Conservation (phyloP, 1,284 basidiomycete species). For the Pseudozyma sp. region DNA sequence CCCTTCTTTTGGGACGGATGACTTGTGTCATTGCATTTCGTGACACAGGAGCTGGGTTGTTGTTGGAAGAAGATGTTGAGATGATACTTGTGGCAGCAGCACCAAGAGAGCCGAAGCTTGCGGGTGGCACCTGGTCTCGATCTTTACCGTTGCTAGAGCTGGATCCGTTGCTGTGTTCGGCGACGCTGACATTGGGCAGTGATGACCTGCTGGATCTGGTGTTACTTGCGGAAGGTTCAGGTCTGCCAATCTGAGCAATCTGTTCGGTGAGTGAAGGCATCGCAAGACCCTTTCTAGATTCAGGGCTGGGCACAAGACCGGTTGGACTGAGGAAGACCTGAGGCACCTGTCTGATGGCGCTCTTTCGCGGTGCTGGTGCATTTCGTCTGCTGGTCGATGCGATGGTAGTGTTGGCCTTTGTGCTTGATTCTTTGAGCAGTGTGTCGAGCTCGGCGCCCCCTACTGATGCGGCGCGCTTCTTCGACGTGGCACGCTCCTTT, state of each 20-base stretch:
- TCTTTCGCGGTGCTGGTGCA: slow-evolving; percentile 57
- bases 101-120: slow-evolving; percentile 23
- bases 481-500: slow-evolving; percentile 33
- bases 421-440: slow-evolving; percentile 36
- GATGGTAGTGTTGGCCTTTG: slow-evolving; percentile 23
- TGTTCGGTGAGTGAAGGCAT: slow-evolving; percentile 43
- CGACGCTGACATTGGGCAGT: slow-evolving; percentile 17
- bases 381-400: slow-evolving; percentile 43
- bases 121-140: slow-evolving; percentile 24
- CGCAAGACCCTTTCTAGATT: slow-evolving; percentile 37
- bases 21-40: slow-evolving; percentile 43
- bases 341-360: slow-evolving; percentile 56
- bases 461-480: slow-evolving; percentile 48
- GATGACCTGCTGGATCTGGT: slow-evolving; percentile 26
- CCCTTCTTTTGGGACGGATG: slow-evolving; percentile 45
- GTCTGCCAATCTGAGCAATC: slow-evolving; percentile 39
- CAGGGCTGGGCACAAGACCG: slow-evolving; percentile 54
- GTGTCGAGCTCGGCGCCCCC: slow-evolving; percentile 46
- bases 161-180: slow-evolving; percentile 2
- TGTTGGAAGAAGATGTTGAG: slow-evolving; percentile 10
- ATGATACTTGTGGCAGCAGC: slow-evolving; percentile 32
- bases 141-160: slow-evolving; percentile 16
- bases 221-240: slow-evolving; percentile 8
- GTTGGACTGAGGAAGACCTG: slow-evolving; percentile 62
- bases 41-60: slow-evolving; percentile 14